A percentile compares a stretch with the other conserved stretches of the same genome.
phyloP scores from a whole-genome alignment of 2,329 filamentous ascomycete genomes.

The Didymella lethalis region DNA sequence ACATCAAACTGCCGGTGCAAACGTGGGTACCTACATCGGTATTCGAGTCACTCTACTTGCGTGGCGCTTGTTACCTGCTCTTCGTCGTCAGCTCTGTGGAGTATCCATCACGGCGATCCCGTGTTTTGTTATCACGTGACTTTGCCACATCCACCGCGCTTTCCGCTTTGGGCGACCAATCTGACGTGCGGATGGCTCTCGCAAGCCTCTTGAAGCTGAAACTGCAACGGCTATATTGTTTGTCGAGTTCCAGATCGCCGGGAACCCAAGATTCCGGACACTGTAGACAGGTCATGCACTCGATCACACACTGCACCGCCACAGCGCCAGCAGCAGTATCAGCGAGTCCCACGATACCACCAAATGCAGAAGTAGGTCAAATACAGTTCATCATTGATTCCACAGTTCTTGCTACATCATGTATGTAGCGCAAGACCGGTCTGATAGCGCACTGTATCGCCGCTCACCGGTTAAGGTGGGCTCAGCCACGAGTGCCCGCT shows the following conservation, averaged over 20 bases:
- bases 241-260: not conserved
- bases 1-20: conserved; percentile 6
- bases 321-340: not conserved
- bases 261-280: not conserved
- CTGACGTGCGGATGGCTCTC: not conserved
- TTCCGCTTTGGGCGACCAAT: not conserved
- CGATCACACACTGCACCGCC: not conserved
- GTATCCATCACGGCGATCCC: conserved; percentile 16
- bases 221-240: not conserved
- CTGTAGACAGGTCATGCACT: not conserved
- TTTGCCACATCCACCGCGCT: conserved; percentile 3
- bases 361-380: not conserved
- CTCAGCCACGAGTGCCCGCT: not conserved
- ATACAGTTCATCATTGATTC: not conserved
- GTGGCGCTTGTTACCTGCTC: not conserved
- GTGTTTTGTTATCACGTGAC: conserved; percentile 17
- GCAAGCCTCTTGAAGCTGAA: not conserved
- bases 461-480: not conserved
- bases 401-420: not conserved
- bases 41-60: not conserved
- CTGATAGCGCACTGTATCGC: not conserved
- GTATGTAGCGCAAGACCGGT: not conserved
- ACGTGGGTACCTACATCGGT: not conserved
- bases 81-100: not conserved
- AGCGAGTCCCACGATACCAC: not conserved